These are phyloP conservation scores for Eucalyptus cloeziana DNA, from an alignment of 345 rosid species.

Conservation along the genomic window DNA sequence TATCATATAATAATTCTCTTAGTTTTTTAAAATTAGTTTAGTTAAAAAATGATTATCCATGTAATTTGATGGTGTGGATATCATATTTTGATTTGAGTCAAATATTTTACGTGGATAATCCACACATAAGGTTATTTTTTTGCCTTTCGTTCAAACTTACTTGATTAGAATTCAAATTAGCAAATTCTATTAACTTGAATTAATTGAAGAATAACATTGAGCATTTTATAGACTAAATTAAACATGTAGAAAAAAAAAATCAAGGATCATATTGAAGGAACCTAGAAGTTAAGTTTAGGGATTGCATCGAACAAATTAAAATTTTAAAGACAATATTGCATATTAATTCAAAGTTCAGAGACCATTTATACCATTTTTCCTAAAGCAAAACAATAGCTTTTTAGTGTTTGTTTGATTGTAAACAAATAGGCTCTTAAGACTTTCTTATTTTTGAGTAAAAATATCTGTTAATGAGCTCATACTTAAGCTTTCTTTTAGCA, in stretches of 20 bases:
- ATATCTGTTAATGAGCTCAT: not conserved
- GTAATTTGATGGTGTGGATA: not conserved
- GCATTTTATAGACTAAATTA: not conserved
- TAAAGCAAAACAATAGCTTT: not conserved
- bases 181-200: fast-evolving
- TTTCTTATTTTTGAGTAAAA: not conserved
- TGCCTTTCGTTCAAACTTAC: not conserved
- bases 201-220: not conserved
- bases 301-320: not conserved
- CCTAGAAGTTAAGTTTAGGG: not conserved
- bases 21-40: too few relatives aligned
- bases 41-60: not conserved
- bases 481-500: not conserved
- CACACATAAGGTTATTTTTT: not conserved
- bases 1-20: not conserved
- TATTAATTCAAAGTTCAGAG: not conserved
- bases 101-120: not conserved
- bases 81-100: fast-evolving
- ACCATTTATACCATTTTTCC: not conserved
- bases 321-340: fast-evolving
- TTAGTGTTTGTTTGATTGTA: not conserved
- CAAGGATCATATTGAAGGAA: not conserved
- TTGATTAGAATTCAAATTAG: fast-evolving
- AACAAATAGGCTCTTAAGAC: not conserved
- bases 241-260: not conserved